Evolutionary conservation across 441 rosid genomes (phyloP), one percentile per base, ranked within the genome.

Genomic region (Erysimum cheiri): DNA sequence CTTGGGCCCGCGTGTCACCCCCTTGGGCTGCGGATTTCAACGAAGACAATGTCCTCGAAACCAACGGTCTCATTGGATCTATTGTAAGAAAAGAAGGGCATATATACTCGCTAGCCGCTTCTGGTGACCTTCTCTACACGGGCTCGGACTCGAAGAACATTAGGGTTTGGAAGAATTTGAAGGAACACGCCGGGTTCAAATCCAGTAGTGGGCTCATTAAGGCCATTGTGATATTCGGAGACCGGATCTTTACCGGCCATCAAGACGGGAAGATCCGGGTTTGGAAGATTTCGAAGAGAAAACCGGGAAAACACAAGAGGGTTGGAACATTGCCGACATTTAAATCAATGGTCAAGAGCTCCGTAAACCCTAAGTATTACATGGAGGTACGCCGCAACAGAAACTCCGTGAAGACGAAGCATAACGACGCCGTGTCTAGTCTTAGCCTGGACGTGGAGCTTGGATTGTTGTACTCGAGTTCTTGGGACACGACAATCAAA

Each of bases 141-240:
- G 92, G 92, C 1, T 84, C 92, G 0, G 87, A 84, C 52, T 82
- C 90, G 14, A 87, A 82, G 80, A 87, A 85, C 80, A 85, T 87
- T 32, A 80, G 90, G 14, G 88, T 82, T 24, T 87, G 92, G 90
- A 87, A 81, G 77, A 80, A 84, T 52, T 47, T 85, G 73, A 77
- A 80, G 74, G 86, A 87, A n/a, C 77, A 82, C 39, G 79, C 92
- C 0, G 83, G 88, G 13, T 85, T 87, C 60, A 87, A 84, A 80
- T 77, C 90, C 8, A 84, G 71, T 52, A 84, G 90, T 53, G 90
- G 90, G 0, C 70, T 87, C 32, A 85, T 87, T 1, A 87, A 87
- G 19, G 87, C 92, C 39, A 85, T 85, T 65, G 75, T 84, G 22
- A 68, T 84, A 10, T 64, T 58, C 1, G 83, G 79, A 7, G 79